phyloP scores from a whole-genome alignment of 176 grass and related monocot species.

The Musa troglodytarum region DNA sequence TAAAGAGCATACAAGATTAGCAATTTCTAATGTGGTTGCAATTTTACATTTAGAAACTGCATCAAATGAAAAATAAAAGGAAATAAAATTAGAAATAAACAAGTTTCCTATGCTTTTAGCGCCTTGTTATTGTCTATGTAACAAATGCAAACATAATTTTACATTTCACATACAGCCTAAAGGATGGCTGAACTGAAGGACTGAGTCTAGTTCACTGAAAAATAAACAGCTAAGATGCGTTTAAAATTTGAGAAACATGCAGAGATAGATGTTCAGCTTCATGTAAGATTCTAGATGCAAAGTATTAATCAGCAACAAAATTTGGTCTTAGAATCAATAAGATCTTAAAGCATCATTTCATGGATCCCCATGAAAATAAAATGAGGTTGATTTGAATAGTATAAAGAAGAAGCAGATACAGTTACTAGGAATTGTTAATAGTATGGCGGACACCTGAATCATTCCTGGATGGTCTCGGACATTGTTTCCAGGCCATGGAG shows the following conservation, averaged over 20 bases:
- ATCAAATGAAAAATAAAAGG: neutral
- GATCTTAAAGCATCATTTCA: neutral
- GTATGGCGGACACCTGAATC: slow-evolving; percentile 31
- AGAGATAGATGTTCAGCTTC: neutral
- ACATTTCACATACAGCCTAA: neutral
- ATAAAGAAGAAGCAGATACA: neutral
- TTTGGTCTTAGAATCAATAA: neutral
- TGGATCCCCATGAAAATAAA: neutral
- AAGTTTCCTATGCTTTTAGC: neutral
- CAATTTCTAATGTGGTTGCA: neutral
- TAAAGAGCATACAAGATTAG: slow-evolving; percentile 11
- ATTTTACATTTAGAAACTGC: neutral
- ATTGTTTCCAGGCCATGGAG: slow-evolving; percentile 50
- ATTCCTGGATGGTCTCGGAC: slow-evolving; percentile 46
- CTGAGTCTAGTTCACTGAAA: neutral
- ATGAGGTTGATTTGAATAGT: neutral
- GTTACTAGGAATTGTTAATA: neutral
- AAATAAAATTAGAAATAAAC: neutral
- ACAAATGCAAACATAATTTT: neutral
- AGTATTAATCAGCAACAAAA: neutral
- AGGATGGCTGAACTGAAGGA: neutral
- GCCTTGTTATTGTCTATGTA: neutral
- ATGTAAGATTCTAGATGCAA: neutral
- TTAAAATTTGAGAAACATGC: neutral
- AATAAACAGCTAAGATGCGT: neutral